phyloP scores from a whole-genome alignment of 768 basidiomycete species.

The Cystofilobasidium macerans region DNA sequence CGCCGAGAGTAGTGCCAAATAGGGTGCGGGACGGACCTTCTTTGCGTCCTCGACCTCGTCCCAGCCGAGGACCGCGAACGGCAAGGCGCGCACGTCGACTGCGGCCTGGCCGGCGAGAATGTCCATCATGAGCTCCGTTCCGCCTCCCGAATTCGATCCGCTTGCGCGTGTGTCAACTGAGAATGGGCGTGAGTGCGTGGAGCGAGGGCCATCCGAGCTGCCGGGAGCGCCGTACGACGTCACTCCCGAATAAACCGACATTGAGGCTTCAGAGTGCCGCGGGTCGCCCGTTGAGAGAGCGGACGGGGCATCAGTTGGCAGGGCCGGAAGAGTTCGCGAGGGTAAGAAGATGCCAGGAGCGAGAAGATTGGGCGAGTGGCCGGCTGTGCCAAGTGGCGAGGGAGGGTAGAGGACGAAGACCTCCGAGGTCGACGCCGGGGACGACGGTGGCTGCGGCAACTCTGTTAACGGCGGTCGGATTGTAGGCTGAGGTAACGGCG shows the following conservation, averaged over 20 bases:
- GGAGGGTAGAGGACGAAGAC: slow-evolving; percentile 7
- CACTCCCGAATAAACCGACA: background rate
- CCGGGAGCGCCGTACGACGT: background rate
- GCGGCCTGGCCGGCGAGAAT: slow-evolving; percentile 86
- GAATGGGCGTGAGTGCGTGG: background rate
- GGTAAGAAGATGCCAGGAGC: slow-evolving; percentile 1
- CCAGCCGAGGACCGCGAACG: slow-evolving; percentile 61
- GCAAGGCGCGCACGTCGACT: slow-evolving; percentile 61
- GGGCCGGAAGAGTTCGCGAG: background rate
- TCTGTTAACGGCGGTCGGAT: background rate
- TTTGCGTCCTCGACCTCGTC: slow-evolving; percentile 63
- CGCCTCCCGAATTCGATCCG: background rate
- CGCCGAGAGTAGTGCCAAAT: slow-evolving; percentile 40
- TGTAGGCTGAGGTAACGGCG: background rate
- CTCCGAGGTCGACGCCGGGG: background rate
- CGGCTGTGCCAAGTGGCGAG: slow-evolving; percentile 14
- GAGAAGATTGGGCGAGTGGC: slow-evolving; percentile 13
- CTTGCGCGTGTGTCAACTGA: background rate
- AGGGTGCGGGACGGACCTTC: slow-evolving; percentile 43
- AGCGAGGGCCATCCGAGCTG: background rate
- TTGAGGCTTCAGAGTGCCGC: background rate
- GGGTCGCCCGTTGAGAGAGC: background rate
- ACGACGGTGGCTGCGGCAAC: background rate
- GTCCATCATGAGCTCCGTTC: slow-evolving; percentile 74
- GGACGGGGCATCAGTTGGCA: background rate